phyloP scores from a whole-genome alignment of 441 rosid genomes.

The Bruguiera hainesii region DNA sequence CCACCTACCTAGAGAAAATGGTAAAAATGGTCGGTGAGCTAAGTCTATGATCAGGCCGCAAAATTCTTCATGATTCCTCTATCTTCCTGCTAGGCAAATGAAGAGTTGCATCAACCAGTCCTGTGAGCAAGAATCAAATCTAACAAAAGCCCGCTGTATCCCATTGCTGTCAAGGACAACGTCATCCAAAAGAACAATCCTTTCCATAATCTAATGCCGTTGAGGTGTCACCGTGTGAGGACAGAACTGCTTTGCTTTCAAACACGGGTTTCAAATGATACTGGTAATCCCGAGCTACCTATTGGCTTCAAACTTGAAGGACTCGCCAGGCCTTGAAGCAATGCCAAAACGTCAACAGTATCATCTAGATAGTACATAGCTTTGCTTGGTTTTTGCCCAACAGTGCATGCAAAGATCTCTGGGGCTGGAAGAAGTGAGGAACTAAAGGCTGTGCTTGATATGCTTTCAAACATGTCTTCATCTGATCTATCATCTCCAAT shows the following conservation, averaged over 20 bases:
- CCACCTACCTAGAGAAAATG: background rate
- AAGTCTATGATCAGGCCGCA: no score
- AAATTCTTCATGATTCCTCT: no score
- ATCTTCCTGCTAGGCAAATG: no score
- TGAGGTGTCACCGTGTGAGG: background rate
- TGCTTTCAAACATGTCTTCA: conserved; percentile 61
- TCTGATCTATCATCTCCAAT: conserved; percentile 59
- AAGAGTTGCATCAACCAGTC: no score
- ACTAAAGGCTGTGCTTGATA: conserved; percentile 26
- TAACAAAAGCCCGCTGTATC: no score
- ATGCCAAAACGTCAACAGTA: conserved; percentile 28
- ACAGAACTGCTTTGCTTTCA: background rate
- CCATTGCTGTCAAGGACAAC: no score
- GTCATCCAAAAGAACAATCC: no score
- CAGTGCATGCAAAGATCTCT: conserved; percentile 50
- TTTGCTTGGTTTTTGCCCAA: conserved; percentile 56
- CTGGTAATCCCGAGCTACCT: conserved; percentile 17
- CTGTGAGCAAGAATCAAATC: no score
- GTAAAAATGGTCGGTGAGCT: no score
- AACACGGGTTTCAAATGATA: conserved; percentile 23
- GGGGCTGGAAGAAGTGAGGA: conserved; percentile 29
- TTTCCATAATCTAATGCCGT: no score
- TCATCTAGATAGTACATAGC: conserved; percentile 54
- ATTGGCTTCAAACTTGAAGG: conserved; percentile 25
- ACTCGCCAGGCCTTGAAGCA: conserved; percentile 33